These are phyloP conservation scores for Aureoboletus auriporus DNA, from an alignment of 768 basidiomycete genomes.

Conservation along the genomic window DNA sequence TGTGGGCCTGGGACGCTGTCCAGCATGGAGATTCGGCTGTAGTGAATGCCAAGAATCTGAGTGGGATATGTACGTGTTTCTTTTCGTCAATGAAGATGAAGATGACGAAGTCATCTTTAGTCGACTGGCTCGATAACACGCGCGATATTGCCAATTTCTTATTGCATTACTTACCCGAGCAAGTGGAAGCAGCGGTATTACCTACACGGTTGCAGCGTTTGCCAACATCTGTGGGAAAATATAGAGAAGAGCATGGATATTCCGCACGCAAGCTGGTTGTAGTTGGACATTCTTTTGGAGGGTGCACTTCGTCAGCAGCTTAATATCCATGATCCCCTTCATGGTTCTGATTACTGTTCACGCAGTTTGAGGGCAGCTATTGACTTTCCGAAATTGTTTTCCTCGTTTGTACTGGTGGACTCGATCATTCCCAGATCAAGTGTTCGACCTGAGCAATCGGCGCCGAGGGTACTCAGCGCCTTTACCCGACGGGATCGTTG, in stretches of 20 bases:
- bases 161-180: conserved; percentile 57
- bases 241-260: conserved; percentile 49
- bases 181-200: conserved; percentile 28
- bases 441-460: neutral
- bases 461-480: conserved; percentile 36
- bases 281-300: conserved; percentile 85
- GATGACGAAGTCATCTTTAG: conserved; percentile 32
- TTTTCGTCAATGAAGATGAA: neutral
- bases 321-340: no score
- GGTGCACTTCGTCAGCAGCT: conserved; percentile 61
- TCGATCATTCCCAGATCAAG: conserved; percentile 53
- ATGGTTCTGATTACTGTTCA: neutral
- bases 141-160: conserved; percentile 41
- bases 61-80: conserved; percentile 51
- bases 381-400: conserved; percentile 61
- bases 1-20: conserved; percentile 82
- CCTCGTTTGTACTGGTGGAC: conserved; percentile 70
- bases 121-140: conserved; percentile 74
- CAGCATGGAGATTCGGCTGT: conserved; percentile 80
- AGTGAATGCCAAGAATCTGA: no score
- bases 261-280: conserved; percentile 52
- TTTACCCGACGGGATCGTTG: conserved; percentile 43
- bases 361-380: conserved; percentile 14
- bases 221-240: conserved; percentile 34
- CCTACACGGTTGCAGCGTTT: conserved; percentile 56